These are phyloP conservation scores for Aegilops longissima DNA, from an alignment of 176 grass and related monocot genomes.

Conservation along the genomic window DNA sequence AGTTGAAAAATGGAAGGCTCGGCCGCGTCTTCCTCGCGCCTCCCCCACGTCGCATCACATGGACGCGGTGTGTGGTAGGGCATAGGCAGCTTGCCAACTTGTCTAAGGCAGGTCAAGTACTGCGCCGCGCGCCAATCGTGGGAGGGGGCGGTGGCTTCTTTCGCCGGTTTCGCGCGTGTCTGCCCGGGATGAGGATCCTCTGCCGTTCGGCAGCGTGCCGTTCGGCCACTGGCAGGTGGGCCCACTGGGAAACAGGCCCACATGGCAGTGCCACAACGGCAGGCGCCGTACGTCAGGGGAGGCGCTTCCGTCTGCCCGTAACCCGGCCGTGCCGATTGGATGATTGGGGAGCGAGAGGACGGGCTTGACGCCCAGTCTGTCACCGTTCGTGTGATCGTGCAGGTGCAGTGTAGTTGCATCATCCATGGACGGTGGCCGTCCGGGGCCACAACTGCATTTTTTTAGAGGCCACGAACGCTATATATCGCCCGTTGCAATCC, in stretches of 20 bases:
- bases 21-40: no score
- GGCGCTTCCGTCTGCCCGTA: neutral
- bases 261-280: no score
- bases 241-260: no score
- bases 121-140: neutral
- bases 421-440: no score
- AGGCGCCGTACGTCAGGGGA: no score
- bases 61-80: conserved; percentile 25
- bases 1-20: no score
- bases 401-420: neutral
- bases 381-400: neutral
- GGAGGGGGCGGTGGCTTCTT: neutral
- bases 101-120: neutral
- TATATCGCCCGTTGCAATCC: no score
- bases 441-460: no score
- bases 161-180: neutral
- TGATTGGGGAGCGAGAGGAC: neutral
- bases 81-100: neutral
- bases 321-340: neutral
- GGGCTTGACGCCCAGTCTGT: neutral
- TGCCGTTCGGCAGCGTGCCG: no score
- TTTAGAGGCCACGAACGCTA: no score
- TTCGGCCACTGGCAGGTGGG: no score
- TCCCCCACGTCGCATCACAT: conserved; percentile 1
- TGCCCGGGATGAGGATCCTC: neutral